Evolutionary conservation across 2,329 filamentous ascomycete species (phyloP), one percentile per base, ranked within the genome.

Genomic region (Ascochyta fabae): DNA sequence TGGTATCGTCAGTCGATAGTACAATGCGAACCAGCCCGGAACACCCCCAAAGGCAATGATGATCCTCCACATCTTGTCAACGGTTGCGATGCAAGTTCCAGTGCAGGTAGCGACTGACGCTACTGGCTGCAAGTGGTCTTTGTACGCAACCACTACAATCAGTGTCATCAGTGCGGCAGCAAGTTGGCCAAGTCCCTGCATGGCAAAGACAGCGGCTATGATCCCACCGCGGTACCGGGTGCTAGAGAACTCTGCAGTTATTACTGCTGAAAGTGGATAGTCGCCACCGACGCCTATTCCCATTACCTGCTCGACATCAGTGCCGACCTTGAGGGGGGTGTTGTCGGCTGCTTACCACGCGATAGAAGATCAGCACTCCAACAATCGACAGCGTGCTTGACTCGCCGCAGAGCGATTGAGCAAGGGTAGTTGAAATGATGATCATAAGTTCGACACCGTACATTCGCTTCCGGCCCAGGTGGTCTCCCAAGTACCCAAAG

Each of bases 61-160:
- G 13, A 87, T 82, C 64, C 91, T 85, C 91, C 91, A 95, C 88
- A 93, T 93, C 82, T 92, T 92, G 79, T 95, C 91, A 6, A 93
- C 89, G 1, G 90, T 89, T 0, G 84, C 70, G 52, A 84, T 84
- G 69, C 91, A 95, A 36, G 78, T 80, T 26, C 81, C 82, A 48
- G 83, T 81, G 73, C 91, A 95, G 42, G 80, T 74, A 26, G 78
- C 78, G 4, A 83, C 79, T 5, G 78, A 79, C 26, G 79, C 70
- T 13, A 85, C 83, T 1, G 77, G 76, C 45, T 80, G 66, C 0
- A 91, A 82, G 5, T 86, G 84, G 15, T 83, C 77, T 75, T 86
- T 89, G 81, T 91, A 92, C 43, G 87, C 88, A 13, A 86, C 79
- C 0, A 88, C 89, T 53, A 90, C 68, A 67, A 93, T 90, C 42